These are phyloP conservation scores for Neonectria ditissima DNA, from an alignment of 2,329 filamentous ascomycete species.

Conservation along the genomic window DNA sequence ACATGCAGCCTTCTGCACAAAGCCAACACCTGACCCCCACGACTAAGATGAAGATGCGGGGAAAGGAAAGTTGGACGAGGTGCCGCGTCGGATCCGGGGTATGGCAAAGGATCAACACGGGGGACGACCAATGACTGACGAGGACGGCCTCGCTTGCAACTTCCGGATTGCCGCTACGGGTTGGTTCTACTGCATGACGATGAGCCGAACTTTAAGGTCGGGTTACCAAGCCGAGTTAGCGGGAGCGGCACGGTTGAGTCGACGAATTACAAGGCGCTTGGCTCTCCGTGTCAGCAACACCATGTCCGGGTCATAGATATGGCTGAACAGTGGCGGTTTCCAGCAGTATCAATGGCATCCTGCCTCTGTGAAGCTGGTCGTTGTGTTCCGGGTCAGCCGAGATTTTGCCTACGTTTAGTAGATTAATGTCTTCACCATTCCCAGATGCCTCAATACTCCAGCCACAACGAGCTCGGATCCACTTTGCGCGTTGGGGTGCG, in stretches of 20 bases:
- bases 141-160: constrained; percentile 13
- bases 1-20: constrained; percentile 5
- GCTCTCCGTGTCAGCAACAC: too few species aligned
- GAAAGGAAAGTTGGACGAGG: constrained; percentile 7
- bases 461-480: too few species aligned
- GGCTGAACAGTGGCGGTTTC: too few species aligned
- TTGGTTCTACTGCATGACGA: background rate
- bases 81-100: constrained; percentile 7
- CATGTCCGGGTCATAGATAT: background rate
- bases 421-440: background rate
- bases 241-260: background rate
- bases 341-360: background rate
- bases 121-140: background rate
- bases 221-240: background rate
- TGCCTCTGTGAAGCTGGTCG: too few species aligned
- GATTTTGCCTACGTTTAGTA: background rate
- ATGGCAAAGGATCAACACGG: background rate
- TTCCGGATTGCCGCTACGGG: constrained; percentile 12
- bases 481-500: too few species aligned
- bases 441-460: too few species aligned
- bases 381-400: background rate
- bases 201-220: background rate
- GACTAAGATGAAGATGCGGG: constrained; percentile 13
- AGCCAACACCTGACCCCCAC: constrained; percentile 4
- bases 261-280: too few species aligned